Evolutionary conservation across 2,329 filamentous ascomycete species (phyloP).

Genomic region (Xylaria sp.): DNA sequence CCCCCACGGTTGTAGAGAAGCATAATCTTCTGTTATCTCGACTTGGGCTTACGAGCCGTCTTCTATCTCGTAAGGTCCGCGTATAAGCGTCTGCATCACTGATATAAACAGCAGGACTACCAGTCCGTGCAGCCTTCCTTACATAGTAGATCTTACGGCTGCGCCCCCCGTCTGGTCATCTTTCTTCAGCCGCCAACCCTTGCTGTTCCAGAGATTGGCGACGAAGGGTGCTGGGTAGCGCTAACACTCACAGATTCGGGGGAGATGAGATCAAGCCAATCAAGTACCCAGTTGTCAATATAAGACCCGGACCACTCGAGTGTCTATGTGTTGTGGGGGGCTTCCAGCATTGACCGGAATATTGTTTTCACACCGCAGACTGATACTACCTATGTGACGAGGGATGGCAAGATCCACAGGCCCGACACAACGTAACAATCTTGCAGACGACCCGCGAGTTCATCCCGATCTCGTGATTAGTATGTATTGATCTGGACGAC

Average conservation of each 20-base stretch:
- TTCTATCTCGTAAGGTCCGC: background rate
- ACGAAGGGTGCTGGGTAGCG: too few relatives aligned
- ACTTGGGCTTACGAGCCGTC: background rate
- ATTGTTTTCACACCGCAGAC: background rate
- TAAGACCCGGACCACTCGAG: background rate
- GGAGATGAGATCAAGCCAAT: too few relatives aligned
- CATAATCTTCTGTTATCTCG: background rate
- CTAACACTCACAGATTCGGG: too few relatives aligned
- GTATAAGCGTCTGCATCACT: background rate
- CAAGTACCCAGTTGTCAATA: background rate
- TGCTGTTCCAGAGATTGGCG: too few relatives aligned
- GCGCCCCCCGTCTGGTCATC: background rate
- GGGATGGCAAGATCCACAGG: too few relatives aligned
- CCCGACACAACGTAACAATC: background rate
- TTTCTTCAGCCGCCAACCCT: background rate
- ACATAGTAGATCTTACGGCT: background rate
- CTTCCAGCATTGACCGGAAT: background rate
- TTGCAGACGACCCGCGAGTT: background rate
- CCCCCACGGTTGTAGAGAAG: background rate
- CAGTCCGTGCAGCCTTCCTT: background rate
- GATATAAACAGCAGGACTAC: background rate
- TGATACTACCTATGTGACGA: too few relatives aligned
- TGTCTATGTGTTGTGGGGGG: background rate
- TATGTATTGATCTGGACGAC: background rate
- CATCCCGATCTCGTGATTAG: background rate